phyloP scores from a whole-genome alignment of 768 basidiomycete genomes.

The Mycena latifolia region DNA sequence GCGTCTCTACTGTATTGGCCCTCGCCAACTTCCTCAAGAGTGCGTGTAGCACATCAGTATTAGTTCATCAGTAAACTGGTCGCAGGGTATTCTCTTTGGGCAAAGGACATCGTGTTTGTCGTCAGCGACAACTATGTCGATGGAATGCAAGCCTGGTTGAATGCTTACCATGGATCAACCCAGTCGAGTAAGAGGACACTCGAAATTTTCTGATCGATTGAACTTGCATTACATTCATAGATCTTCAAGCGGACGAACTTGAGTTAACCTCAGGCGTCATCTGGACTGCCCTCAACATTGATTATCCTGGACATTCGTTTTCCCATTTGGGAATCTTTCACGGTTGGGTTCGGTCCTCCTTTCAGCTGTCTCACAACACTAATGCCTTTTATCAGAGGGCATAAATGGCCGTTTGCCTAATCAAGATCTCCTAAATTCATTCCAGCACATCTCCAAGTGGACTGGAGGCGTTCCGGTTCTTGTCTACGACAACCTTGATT shows the following conservation, averaged over 20 bases:
- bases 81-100: conserved; percentile 90
- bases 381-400: conserved; percentile 75
- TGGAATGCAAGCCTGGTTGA: conserved; percentile 94
- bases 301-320: conserved; percentile 98
- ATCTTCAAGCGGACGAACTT: conserved; percentile 74
- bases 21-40: conserved; percentile 89
- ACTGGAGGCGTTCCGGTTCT: conserved; percentile 83
- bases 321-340: conserved; percentile 96
- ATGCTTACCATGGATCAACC: conserved; percentile 78
- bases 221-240: conserved; percentile 50
- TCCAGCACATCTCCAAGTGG: conserved; percentile 76
- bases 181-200: conserved; percentile 66
- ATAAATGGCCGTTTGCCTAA: conserved; percentile 96
- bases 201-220: background rate
- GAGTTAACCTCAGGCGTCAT: conserved; percentile 85
- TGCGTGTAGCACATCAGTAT: conserved; percentile 47
- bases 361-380: conserved; percentile 10
- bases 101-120: conserved; percentile 93
- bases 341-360: conserved; percentile 62
- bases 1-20: conserved; percentile 86
- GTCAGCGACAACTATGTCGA: conserved; percentile 90
- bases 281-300: conserved; percentile 95
- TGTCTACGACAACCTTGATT: conserved; percentile 83
- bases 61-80: conserved; percentile 11
- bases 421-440: conserved; percentile 92